Percentiles rank a stretch among this genome's conserved stretches.
Conservation (phyloP, 768 basidiomycete genomes). For the Trametes cinnabarina region DNA sequence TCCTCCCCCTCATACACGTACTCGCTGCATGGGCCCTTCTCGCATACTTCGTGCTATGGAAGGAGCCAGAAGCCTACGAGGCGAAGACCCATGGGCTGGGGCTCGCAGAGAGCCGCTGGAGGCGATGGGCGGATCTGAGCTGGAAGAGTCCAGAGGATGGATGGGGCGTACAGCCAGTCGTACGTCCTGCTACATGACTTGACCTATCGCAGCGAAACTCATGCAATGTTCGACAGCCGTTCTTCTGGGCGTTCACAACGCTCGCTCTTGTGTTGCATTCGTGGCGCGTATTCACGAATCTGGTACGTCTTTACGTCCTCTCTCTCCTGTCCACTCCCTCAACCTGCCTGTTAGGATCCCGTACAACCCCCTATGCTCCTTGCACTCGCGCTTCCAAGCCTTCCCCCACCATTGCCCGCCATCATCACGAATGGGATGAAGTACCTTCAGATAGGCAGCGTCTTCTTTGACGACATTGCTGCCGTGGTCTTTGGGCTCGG, state of each 20-base stretch:
- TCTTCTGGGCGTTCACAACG: constrained; percentile 81
- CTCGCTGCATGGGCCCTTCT: constrained; percentile 62
- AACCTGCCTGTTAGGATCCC: constrained; percentile 43
- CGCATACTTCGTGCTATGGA: constrained; percentile 64
- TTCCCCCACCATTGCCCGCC: constrained; percentile 63
- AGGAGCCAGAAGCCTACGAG: constrained; percentile 54
- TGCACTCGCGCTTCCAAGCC: constrained; percentile 56
- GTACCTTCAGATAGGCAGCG: constrained; percentile 65
- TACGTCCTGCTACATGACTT: constrained; percentile 35
- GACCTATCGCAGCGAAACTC: background rate
- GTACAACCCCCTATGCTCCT: constrained; percentile 60
- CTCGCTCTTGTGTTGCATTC: constrained; percentile 72
- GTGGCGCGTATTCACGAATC: constrained; percentile 63
- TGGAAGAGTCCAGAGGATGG: constrained; percentile 36
- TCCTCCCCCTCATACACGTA: constrained; percentile 66
- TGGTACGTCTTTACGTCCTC: constrained; percentile 45
- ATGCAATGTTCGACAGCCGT: constrained; percentile 46
- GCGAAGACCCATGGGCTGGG: constrained; percentile 35
- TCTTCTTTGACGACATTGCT: constrained; percentile 71
- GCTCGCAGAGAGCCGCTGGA: constrained; percentile 43
- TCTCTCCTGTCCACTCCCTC: background rate
- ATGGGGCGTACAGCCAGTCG: constrained; percentile 57
- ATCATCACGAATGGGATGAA: constrained; percentile 61
- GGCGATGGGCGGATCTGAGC: constrained; percentile 61
- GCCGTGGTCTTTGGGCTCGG: constrained; percentile 72